Conservation (phyloP, 208 protist species). For the Trypanosoma platydactyli region DNA sequence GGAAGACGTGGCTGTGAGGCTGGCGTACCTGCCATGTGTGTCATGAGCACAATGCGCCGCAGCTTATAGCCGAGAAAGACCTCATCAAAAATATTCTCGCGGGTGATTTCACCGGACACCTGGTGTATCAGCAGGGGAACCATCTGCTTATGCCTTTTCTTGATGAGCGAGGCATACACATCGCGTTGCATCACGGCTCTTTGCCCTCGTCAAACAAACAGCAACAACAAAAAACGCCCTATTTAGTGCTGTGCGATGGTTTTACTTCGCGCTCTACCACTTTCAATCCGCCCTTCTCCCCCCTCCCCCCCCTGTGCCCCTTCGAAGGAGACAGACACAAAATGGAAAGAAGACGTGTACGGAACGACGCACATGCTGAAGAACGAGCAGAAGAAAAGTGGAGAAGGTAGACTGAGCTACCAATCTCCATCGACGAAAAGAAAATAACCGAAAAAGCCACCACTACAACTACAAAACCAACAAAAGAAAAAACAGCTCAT, state of each 20-base stretch:
- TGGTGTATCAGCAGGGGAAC: constrained; percentile 69
- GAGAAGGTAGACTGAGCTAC: neutral
- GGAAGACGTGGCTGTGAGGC: constrained; percentile 34
- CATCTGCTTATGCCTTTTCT: constrained; percentile 57
- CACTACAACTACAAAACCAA: constrained; percentile 4
- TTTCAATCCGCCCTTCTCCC: too few relatives aligned
- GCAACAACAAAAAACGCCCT: too few relatives aligned
- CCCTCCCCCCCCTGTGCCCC: neutral
- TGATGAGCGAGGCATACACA: constrained; percentile 71
- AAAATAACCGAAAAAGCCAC: neutral
- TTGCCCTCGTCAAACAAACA: neutral
- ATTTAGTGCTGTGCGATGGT: too few relatives aligned
- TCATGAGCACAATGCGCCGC: constrained; percentile 84
- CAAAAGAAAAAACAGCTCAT: constrained; percentile 7
- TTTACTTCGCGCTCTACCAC: too few relatives aligned
- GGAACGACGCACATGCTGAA: neutral
- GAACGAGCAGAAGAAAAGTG: constrained; percentile 12
- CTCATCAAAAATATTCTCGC: constrained; percentile 65
- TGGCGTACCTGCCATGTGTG: constrained; percentile 42
- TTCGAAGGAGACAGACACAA: constrained; percentile 20
- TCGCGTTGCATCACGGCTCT: constrained; percentile 68
- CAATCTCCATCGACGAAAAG: neutral
- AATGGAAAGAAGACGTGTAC: constrained; percentile 2
- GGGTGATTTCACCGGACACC: constrained; percentile 56
- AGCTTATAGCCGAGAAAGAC: constrained; percentile 64